Conservation (phyloP, 208 protist species). For the Naegleria lovaniensis region DNA sequence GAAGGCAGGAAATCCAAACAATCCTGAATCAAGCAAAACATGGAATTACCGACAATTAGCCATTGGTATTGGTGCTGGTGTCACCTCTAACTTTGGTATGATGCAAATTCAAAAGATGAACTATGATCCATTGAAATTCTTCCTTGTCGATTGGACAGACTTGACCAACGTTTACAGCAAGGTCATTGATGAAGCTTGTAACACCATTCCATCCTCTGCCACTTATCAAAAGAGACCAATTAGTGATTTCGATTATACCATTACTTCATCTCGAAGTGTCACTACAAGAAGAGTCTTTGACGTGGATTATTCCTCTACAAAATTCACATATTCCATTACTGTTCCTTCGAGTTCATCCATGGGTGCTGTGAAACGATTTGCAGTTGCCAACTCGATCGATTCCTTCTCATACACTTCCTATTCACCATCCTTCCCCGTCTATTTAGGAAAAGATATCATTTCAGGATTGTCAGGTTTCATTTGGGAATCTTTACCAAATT, state of each 20-base stretch:
- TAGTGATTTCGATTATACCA: not conserved
- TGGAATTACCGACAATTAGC: not conserved
- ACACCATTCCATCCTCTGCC: not conserved
- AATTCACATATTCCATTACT: not conserved
- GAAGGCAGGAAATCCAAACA: not conserved
- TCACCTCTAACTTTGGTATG: not conserved
- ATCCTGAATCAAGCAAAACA: not conserved
- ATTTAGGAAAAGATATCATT: not conserved
- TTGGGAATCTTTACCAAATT: not conserved
- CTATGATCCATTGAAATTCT: not conserved
- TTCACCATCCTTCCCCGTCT: not conserved
- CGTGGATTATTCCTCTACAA: not conserved
- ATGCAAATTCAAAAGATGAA: not conserved
- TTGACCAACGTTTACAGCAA: not conserved
- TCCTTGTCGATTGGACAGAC: not conserved
- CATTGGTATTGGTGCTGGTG: not conserved
- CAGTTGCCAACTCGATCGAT: not conserved
- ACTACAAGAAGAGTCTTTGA: not conserved
- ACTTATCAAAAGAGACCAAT: not conserved
- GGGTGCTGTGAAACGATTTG: not conserved
- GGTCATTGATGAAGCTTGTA: constrained; percentile 2
- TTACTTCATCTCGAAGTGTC: not conserved
- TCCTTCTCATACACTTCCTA: not conserved
- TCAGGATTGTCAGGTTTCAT: not conserved
- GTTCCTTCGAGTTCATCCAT: not conserved